phyloP scores from a whole-genome alignment of 2,329 filamentous ascomycete genomes.

The Fusarium tjaetaba region DNA sequence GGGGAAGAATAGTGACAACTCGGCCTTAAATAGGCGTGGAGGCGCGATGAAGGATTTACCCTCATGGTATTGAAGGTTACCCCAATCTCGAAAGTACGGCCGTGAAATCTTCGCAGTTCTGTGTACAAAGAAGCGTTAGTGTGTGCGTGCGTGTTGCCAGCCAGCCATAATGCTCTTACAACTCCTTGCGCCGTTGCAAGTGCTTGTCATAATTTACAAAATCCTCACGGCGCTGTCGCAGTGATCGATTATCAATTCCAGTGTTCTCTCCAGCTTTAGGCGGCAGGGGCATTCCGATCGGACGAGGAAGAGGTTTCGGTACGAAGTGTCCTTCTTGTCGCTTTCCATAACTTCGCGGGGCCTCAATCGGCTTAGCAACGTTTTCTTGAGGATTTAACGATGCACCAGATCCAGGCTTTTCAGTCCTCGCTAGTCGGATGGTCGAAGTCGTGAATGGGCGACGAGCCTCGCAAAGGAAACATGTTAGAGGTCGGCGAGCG shows the following conservation, averaged over 20 bases:
- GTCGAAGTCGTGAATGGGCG: conserved; percentile 59
- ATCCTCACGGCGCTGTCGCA: conserved; percentile 77
- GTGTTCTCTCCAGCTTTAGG: conserved; percentile 84
- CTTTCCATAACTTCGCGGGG: conserved; percentile 69
- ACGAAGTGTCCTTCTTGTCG: conserved; percentile 62
- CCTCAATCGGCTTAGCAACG: conserved; percentile 62
- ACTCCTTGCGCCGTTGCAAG: conserved; percentile 75
- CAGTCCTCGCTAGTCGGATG: conserved; percentile 41
- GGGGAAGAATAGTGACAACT: conserved; percentile 89
- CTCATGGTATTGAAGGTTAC: conserved; percentile 81
- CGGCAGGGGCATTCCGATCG: conserved; percentile 82
- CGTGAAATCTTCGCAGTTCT: conserved; percentile 81
- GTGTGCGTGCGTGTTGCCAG: not conserved
- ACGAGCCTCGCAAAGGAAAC: conserved; percentile 63
- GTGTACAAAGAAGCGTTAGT: conserved; percentile 4
- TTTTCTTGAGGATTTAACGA: conserved; percentile 51
- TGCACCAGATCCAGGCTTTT: conserved; percentile 50
- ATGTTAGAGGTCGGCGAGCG: conserved; percentile 51
- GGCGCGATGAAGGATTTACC: conserved; percentile 94
- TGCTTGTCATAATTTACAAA: conserved; percentile 90
- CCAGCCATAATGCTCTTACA: conserved; percentile 61
- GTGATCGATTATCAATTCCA: conserved; percentile 74
- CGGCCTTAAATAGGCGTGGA: conserved; percentile 82
- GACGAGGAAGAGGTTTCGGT: conserved; percentile 71
- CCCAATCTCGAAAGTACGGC: conserved; percentile 97